Conservation (phyloP, 2,329 filamentous ascomycete species). For the Aureobasidium leucospermi region DNA sequence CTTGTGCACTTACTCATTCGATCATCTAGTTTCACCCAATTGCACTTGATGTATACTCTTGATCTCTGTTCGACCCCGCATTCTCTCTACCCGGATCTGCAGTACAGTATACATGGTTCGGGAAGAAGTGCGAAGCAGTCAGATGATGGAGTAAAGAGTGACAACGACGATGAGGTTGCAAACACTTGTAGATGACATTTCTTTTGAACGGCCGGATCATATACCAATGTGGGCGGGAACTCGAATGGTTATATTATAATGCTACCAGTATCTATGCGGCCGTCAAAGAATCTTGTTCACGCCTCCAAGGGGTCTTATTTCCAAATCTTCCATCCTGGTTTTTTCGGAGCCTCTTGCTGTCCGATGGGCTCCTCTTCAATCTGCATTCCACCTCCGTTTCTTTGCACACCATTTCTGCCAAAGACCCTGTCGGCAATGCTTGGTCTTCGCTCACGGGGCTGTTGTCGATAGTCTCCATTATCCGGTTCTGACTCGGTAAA, state of each 20-base stretch:
- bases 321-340: conserved; percentile 34
- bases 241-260: background rate
- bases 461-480: conserved; percentile 20
- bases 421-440: conserved; percentile 28
- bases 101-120: background rate
- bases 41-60: background rate
- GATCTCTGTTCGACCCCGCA: background rate
- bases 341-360: conserved; percentile 27
- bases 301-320: background rate
- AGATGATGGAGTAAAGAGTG: background rate
- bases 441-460: conserved; percentile 18
- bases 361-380: conserved; percentile 15
- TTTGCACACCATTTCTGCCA: conserved; percentile 14
- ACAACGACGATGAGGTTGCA: background rate
- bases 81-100: background rate
- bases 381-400: background rate
- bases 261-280: background rate
- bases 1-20: background rate
- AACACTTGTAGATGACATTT: no score
- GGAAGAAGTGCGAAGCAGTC: conserved; percentile 5
- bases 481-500: conserved; percentile 21
- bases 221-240: no score
- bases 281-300: background rate
- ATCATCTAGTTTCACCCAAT: background rate
- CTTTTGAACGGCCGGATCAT: no score